Base-by-base conservation (phyloP, 148 eudicot genomes). In the Nepenthes gracilis region DNA sequence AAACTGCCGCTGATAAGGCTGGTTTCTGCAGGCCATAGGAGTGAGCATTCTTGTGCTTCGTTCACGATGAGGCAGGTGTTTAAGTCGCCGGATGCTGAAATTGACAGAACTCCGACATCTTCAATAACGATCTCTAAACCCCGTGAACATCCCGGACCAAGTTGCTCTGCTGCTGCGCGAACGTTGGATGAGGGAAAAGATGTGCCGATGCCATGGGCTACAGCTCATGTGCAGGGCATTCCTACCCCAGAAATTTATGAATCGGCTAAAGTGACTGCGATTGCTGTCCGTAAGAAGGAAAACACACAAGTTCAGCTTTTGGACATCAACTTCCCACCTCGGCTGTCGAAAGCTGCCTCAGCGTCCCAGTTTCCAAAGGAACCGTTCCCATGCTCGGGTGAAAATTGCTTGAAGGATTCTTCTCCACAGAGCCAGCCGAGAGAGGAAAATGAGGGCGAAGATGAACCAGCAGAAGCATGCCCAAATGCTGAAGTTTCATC, bases 301-400 rank as follows among this genome's bases (percentile, higher is more conserved):
- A 67, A 55, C 35, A 58, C 76, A 12, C 87, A 70, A 68, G 65
- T 77, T 51, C 88, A 78, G 66, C 87, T 88, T 60, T 69, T 88
- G 72, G 92, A 83, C 62, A 88, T 88, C 64, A 93, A 86, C 64
- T 88, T 93, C 61, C 96, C 98, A 49, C 91, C 87, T 12, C 86
- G 76, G 63, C 15, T 74, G 40, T 63, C 71, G 13, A 88, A 75
- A 71, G 52, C 79, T 57, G 23, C 69, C 34, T 43, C 43, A 12
- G 56, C 68, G 48, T 70, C 63, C 12, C 76, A 68, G 56, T 36
- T 55, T 63, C 11, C 67, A 8, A 70, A 58, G 62, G 71, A 69
- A 35, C 55, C 66, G 57, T 68, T 59, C 13, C 72, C 76, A 0
- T 69, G 62, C 47, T 74, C 76, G 8, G 84, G 74, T 47, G 81